Conservation (phyloP, 768 basidiomycete species). For the Hygrophorus russula region DNA sequence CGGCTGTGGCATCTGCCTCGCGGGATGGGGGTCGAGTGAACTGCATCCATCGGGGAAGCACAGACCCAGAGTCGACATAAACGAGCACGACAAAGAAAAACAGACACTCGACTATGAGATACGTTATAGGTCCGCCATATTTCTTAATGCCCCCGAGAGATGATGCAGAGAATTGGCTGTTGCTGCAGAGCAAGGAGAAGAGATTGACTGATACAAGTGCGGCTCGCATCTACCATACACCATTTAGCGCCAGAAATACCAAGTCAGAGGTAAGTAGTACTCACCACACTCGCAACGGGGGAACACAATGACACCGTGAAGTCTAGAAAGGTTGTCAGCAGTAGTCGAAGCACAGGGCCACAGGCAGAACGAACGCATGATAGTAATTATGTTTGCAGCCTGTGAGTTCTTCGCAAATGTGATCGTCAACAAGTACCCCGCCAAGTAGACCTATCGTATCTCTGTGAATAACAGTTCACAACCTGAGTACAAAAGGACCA, state of each 20-base stretch:
- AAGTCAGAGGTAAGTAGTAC: conserved; percentile 14
- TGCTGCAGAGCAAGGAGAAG: conserved; percentile 60
- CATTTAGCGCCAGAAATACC: not conserved
- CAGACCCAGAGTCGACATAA: conserved; percentile 61
- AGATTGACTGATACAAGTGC: conserved; percentile 69
- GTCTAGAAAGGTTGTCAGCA: conserved; percentile 1
- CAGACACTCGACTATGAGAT: conserved; percentile 51
- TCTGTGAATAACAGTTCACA: not conserved
- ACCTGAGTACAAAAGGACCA: conserved; percentile 10
- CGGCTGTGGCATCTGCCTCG: too few relatives aligned
- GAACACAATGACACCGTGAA: conserved; percentile 58
- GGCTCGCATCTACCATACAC: conserved; percentile 41
- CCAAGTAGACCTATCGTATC: conserved; percentile 42
- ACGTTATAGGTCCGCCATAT: conserved; percentile 68
- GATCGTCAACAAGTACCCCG: conserved; percentile 57
- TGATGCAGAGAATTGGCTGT: conserved; percentile 29
- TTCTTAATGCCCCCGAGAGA: conserved; percentile 43
- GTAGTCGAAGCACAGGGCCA: not conserved
- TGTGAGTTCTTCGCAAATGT: conserved; percentile 59
- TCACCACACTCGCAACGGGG: conserved; percentile 58
- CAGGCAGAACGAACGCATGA: conserved; percentile 32
- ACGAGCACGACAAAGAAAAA: conserved; percentile 54
- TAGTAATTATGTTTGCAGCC: conserved; percentile 42
- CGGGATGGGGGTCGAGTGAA: too few relatives aligned
- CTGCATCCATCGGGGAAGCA: conserved; percentile 32